These are phyloP conservation scores for Truncatella angustata DNA, from an alignment of 2,329 filamentous ascomycete genomes.

Conservation along the genomic window DNA sequence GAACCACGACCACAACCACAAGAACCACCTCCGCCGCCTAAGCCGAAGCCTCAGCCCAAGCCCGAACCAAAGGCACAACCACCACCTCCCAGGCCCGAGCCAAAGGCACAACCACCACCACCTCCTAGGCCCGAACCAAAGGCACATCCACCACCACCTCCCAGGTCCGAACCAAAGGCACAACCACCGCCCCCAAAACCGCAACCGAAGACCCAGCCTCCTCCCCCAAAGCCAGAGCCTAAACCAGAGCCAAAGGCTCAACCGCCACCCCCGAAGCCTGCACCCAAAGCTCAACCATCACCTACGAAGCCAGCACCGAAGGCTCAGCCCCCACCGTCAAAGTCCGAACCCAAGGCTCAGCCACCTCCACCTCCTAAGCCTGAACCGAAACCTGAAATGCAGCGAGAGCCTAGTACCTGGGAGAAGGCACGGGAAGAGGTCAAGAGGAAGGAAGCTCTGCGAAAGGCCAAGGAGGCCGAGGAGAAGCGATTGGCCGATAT, in stretches of 20 bases:
- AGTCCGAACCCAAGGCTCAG: constrained; percentile 44
- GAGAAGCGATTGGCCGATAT: too few species aligned
- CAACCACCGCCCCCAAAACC: constrained; percentile 16
- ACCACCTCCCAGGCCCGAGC: constrained; percentile 9
- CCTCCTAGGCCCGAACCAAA: constrained; percentile 6
- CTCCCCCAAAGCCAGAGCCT: constrained; percentile 15
- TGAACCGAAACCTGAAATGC: constrained; percentile 20
- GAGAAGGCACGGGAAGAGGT: constrained; percentile 70
- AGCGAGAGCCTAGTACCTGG: too few species aligned
- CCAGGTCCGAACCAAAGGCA: constrained; percentile 21
- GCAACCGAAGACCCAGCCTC: neutral
- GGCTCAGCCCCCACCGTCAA: constrained; percentile 24
- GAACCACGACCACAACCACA: constrained; percentile 16
- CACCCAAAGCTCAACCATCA: too few species aligned
- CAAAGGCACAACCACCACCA: constrained; percentile 12
- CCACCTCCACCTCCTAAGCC: too few species aligned
- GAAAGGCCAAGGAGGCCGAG: constrained; percentile 59
- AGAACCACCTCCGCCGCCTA: constrained; percentile 14
- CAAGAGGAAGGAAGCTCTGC: constrained; percentile 61
- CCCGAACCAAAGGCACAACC: constrained; percentile 20
- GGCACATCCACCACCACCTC: constrained; percentile 14
- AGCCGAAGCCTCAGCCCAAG: constrained; percentile 12
- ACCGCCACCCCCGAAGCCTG: constrained; percentile 25
- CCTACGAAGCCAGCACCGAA: constrained; percentile 20
- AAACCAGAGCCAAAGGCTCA: constrained; percentile 22